Evolutionary conservation across 805 yeast genomes (phyloP).

Genomic region (Wickerhamiella shivajii): DNA sequence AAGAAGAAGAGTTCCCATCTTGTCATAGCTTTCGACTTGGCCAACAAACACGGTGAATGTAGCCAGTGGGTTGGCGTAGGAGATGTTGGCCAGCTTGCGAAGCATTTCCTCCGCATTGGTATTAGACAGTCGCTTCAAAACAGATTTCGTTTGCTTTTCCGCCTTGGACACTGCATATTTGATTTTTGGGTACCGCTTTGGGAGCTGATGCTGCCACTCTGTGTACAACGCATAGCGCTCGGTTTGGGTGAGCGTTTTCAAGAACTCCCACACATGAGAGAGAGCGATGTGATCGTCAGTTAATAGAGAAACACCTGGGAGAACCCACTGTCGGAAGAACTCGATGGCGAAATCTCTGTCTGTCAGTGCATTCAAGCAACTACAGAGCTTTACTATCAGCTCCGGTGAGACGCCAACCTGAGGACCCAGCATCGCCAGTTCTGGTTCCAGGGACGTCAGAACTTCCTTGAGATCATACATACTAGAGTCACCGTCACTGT

Average conservation of each 20-base stretch:
- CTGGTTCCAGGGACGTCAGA: neutral
- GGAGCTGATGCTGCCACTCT: slow-evolving; percentile 7
- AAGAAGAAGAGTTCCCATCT: slow-evolving; percentile 62
- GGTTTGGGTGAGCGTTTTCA: neutral
- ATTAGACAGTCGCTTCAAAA: slow-evolving; percentile 66
- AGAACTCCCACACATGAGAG: slow-evolving; percentile 2
- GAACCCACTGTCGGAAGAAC: slow-evolving; percentile 1
- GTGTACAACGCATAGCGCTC: slow-evolving; percentile 7
- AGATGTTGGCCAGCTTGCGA: slow-evolving; percentile 54
- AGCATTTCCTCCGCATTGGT: slow-evolving; percentile 63
- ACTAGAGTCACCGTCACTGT: neutral
- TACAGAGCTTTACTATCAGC: neutral
- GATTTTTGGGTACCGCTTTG: neutral
- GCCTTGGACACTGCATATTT: slow-evolving; percentile 26
- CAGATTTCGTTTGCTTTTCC: slow-evolving; percentile 64
- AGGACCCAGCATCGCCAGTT: slow-evolving; percentile 1
- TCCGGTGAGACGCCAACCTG: neutral
- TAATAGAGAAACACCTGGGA: slow-evolving; percentile 5
- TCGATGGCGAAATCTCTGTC: neutral
- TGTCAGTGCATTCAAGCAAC: neutral
- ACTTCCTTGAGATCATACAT: neutral
- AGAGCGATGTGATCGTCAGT: neutral
- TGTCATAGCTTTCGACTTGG: slow-evolving; percentile 86
- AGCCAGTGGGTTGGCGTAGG: slow-evolving; percentile 66
- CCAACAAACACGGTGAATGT: slow-evolving; percentile 54